Evolutionary conservation across 1,284 basidiomycete genomes (phyloP), one percentile per base, ranked within the genome.

Genomic region (Fomitiporia mediterranea): DNA sequence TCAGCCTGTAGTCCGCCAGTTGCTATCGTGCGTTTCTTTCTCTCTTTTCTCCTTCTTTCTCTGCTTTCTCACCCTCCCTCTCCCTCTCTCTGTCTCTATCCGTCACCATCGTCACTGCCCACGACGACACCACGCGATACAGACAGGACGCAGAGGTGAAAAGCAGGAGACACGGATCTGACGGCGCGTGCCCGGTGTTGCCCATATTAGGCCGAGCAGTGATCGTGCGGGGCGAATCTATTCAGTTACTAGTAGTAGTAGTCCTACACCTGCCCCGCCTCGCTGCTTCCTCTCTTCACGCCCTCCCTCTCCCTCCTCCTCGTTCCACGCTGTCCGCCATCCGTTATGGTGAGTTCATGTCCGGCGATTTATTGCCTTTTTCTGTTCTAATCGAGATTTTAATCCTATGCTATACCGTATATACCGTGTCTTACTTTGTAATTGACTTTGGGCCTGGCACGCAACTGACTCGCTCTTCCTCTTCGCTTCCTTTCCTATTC

Each of bases 181-280:
- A 15, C 49, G 27, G 32, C 40, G 39, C 27, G 37, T 53, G 51
- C n/a, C 13, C 44, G n/a, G 15, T 13, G 7, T 30, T 38, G 34
- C 17, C 44, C 37, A 55, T 48, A 55, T 38, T 46, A 27, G 53
- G 44, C 15, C n/a, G n/a, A n/a, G n/a, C n/a, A n/a, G n/a, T n/a
- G n/a, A n/a, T n/a, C n/a, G n/a, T n/a, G n/a, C 43, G 11, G 44
- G 37, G 53, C 44, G 44, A 21, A 25, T 27, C 53, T 39, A n/a
- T 42, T 25, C 17, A 43, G 8, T 46, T 37, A 15, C 52, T 17
- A 17, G 35, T 39, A 39, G 11, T 28, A 27, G 44, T 39, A 37
- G 28, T 17, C 46, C 37, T 15, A 4, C 25, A 32, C 37, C 39
- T 25, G 19, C 46, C n/a, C 37, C 25, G 15, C 37, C 54, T 49